phyloP scores from a whole-genome alignment of 208 protist genomes.

The Tritrichomonas musculus region DNA sequence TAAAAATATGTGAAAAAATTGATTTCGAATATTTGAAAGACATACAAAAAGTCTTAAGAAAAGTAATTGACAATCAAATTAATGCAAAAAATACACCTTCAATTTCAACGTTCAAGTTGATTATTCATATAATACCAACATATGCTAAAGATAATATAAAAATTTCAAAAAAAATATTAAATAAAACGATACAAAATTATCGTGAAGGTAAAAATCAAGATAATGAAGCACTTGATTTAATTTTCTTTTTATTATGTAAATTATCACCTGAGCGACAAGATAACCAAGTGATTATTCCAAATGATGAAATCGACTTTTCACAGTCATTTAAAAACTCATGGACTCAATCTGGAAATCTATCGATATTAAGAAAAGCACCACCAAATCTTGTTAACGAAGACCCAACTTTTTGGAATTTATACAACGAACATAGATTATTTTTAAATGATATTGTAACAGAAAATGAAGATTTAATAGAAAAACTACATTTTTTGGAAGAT shows the following conservation, averaged over 20 bases:
- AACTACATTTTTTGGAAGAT: background rate
- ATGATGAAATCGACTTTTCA: too few relatives aligned
- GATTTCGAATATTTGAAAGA: background rate
- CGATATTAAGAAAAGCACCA: background rate
- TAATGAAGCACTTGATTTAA: background rate
- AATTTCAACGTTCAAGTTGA: background rate
- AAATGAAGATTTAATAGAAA: background rate
- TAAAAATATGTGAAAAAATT: background rate
- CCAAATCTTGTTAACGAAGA: background rate
- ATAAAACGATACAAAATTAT: background rate
- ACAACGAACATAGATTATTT: background rate
- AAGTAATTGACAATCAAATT: background rate
- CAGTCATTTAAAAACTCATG: too few relatives aligned
- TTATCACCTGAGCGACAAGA: background rate
- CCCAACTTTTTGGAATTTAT: background rate
- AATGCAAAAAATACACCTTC: background rate
- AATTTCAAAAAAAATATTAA: background rate
- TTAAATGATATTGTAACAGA: background rate
- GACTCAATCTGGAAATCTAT: too few relatives aligned
- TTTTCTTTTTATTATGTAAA: background rate
- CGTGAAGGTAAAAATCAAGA: too few relatives aligned
- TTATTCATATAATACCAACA: background rate
- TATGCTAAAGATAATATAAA: background rate
- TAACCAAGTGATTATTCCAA: background rate
- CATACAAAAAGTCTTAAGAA: background rate